Evolutionary conservation across 202 grass and related monocot genomes (phyloP).

Genomic region (Panicum hallii): DNA sequence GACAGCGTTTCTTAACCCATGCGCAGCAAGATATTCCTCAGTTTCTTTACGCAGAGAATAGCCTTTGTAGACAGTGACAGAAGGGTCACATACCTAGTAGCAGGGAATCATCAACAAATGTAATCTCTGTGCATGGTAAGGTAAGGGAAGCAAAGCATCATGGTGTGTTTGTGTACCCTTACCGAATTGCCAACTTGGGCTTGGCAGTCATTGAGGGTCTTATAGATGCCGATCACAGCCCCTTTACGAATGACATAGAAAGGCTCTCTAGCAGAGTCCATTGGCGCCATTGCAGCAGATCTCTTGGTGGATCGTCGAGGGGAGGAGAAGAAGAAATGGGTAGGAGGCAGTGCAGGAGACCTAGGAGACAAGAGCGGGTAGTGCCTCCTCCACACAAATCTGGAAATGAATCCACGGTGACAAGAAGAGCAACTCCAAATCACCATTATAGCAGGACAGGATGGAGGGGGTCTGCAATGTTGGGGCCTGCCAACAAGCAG

Average conservation of each 20-base stretch:
- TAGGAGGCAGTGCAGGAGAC: conserved; percentile 5
- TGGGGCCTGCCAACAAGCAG: conserved; percentile 1
- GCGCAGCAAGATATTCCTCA: conserved; percentile 61
- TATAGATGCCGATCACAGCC: conserved; percentile 61
- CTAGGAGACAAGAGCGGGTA: conserved; percentile 14
- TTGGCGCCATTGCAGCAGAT: neutral
- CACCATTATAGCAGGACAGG: conserved; percentile 20
- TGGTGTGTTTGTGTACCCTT: neutral
- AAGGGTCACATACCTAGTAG: conserved; percentile 63
- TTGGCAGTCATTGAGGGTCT: conserved; percentile 74
- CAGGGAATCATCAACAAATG: neutral
- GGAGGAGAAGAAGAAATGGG: conserved; percentile 34
- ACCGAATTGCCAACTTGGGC: conserved; percentile 75
- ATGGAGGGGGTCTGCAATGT: neutral
- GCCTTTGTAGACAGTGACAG: conserved; percentile 81
- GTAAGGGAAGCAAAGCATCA: neutral
- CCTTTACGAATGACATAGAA: conserved; percentile 87
- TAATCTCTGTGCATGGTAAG: neutral
- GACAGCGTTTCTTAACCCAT: conserved; percentile 64
- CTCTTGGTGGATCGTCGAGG: conserved; percentile 32
- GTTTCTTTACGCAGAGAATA: conserved; percentile 73
- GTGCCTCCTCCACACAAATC: conserved; percentile 15
- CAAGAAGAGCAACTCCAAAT: conserved; percentile 33
- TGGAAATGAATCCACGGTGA: conserved; percentile 28
- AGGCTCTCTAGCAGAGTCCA: conserved; percentile 55